Base-by-base conservation (phyloP, 1,139 yeast genomes). In the Blastobotrys niveus region DNA sequence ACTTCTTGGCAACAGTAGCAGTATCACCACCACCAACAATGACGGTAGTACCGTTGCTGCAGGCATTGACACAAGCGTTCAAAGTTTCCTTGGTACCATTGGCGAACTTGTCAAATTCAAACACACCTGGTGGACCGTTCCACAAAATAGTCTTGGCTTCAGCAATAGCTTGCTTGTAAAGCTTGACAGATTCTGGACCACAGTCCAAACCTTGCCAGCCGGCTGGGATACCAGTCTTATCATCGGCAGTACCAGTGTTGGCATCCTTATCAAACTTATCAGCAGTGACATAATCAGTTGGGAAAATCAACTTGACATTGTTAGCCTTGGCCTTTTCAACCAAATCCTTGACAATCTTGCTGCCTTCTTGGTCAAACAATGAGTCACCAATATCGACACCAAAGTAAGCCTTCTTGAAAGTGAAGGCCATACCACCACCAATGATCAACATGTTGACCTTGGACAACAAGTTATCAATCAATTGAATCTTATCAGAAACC, bases 121-220 rank as follows among this genome's bases (percentile, higher is more conserved):
- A 89, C 61, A 89, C 97, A 77, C 97, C 97, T 70, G 97, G 96
- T 53, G 97, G 97, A 34, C 97, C 97, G 75, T 89, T 89, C 97
- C 97, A 89, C 64, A 89, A 89, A 63, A 89, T 89, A 63, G 97
- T 91, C 80, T 88, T 87, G 59, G 97, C 93, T 72, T 82, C 76
- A 56, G 83, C 82, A 57, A 89, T 86, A 53, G 95, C 82, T 51
- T 72, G 79, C 56, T 80, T 76, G 66, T 84, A 89, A 60, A 82
- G 76, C 70, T 79, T 75, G 60, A 77, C 74, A 50, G 95, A 77
- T 74, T 85, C 79, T 71, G 87, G 88, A 71, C 97, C 97, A 62
- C 81, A 79, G 70, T 89, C 97, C 64, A 89, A 80, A 65, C 97
- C 97, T 82, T 83, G 82, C 86, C 93, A 82, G 60, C 80, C 79